These are phyloP conservation scores for Suillus weaverae DNA, from an alignment of 768 basidiomycete genomes.

Conservation along the genomic window DNA sequence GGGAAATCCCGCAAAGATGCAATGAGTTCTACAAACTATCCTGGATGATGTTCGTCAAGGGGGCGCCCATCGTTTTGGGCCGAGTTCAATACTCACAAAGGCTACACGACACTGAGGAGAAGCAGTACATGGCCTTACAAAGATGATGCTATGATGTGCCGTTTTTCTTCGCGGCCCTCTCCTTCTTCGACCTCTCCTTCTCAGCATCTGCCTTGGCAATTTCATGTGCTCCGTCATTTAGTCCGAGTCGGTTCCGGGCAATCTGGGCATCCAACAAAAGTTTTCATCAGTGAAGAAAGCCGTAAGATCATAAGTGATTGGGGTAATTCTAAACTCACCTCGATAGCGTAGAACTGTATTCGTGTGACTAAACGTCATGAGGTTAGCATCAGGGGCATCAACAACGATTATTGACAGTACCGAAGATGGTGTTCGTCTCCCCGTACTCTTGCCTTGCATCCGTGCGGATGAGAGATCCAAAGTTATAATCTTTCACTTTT, in stretches of 20 bases:
- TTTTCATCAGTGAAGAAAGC: conserved; percentile 3
- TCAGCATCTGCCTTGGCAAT: conserved; percentile 68
- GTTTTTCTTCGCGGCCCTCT: conserved; percentile 41
- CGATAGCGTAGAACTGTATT: conserved; percentile 86
- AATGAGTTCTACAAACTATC: not conserved
- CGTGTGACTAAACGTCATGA: conserved; percentile 17
- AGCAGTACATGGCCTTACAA: not conserved
- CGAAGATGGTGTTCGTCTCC: conserved; percentile 93
- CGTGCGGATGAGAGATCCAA: conserved; percentile 89
- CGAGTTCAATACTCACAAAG: conserved; percentile 6
- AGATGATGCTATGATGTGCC: conserved; percentile 23
- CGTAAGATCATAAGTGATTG: conserved; percentile 7
- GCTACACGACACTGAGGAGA: not conserved
- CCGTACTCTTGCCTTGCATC: conserved; percentile 80
- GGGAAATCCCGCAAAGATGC: not conserved
- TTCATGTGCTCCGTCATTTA: conserved; percentile 87
- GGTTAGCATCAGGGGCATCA: conserved; percentile 11
- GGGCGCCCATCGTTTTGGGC: not conserved
- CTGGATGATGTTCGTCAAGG: not conserved
- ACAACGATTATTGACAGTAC: conserved; percentile 36
- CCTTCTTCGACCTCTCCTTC: conserved; percentile 56
- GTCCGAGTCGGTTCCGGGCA: conserved; percentile 83
- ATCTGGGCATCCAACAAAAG: conserved; percentile 52
- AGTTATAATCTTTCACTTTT: conserved; percentile 92
- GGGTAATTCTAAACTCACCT: conserved; percentile 46